Base-by-base conservation (phyloP, 495 filamentous ascomycete genomes). In the Penicilliopsis zonata region DNA sequence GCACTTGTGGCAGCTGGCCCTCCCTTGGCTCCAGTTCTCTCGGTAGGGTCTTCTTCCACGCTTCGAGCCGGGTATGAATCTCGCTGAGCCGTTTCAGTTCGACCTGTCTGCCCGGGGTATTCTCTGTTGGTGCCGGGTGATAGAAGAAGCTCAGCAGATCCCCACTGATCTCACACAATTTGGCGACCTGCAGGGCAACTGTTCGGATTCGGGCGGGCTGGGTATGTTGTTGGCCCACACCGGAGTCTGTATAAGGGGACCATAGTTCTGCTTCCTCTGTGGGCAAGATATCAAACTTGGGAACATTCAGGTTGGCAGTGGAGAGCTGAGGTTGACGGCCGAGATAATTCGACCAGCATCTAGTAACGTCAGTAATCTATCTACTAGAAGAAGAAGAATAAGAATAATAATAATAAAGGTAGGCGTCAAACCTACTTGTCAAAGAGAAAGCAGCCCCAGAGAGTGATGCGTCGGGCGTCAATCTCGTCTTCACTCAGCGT, bases 381-480 rank as follows among this genome's bases (percentile, higher is more conserved):
- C 7, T 7, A 22, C 3, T 18, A 13, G n/a, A 19, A 3, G 16
- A 13, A 21, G 5, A 9, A 25, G 9, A 8, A n/a, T n/a, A n/a
- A n/a, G n/a, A n/a, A n/a, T n/a, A n/a, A n/a, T n/a, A n/a, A n/a
- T n/a, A n/a, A n/a, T n/a, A n/a, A n/a, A n/a, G n/a, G n/a, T 5
- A 20, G 5, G 2, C 13, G 2, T 18, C 20, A 4, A 18, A 51
- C 69, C 35, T 46, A 82, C 74, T 95, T 95, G 60, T 98, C 90
- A 49, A 98, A 93, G 15, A 94, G 60, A 57, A 90, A 96, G 50
- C 86, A 95, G n/a, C 90, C 90, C 90, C 90, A 98, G 43, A 95
- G 94, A 0, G 90, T 96, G 19, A 96, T 78, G 19, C 84, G 66
- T 25, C 90, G 67, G 6, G 84, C 86, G 60, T 98, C 90, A 23